Conservation (phyloP, 2,329 filamentous ascomycete genomes). For the Beauveria asiatica region DNA sequence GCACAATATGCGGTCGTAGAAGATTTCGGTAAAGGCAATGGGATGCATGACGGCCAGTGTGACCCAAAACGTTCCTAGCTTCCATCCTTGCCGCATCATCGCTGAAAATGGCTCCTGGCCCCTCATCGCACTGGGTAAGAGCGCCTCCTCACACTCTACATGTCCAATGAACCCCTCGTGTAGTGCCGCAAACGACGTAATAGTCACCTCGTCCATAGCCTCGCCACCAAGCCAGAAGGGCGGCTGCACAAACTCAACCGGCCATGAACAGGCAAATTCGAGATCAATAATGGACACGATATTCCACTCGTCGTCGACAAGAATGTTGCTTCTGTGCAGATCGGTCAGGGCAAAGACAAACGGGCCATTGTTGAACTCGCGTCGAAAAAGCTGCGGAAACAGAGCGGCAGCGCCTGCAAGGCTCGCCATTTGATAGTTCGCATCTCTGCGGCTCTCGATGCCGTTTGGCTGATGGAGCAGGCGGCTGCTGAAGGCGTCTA, state of each 20-base stretch:
- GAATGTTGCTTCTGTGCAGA: slow-evolving; percentile 26
- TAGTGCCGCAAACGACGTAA: neutral
- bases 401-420: slow-evolving; percentile 12
- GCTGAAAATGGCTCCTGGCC: slow-evolving; percentile 9
- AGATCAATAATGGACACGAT: slow-evolving; percentile 24
- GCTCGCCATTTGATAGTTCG: slow-evolving; percentile 13
- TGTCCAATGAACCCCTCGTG: slow-evolving; percentile 9
- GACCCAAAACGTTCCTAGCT: slow-evolving; percentile 12
- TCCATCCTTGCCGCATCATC: slow-evolving; percentile 13
- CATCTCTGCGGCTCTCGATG: slow-evolving; percentile 12
- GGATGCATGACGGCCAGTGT: slow-evolving; percentile 12
- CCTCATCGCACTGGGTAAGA: neutral
- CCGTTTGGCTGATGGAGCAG: slow-evolving; percentile 16
- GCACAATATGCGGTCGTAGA: slow-evolving; percentile 12
- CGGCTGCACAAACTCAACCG: slow-evolving; percentile 18
- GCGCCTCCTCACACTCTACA: slow-evolving; percentile 5
- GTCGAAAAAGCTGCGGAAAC: slow-evolving; percentile 16
- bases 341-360: slow-evolving; percentile 23
- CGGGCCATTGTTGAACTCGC: slow-evolving; percentile 17
- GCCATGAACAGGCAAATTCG: slow-evolving; percentile 24
- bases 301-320: slow-evolving; percentile 26
- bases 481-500: slow-evolving; percentile 14
- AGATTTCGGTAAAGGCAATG: slow-evolving; percentile 12
- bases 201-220: slow-evolving; percentile 10
- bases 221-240: slow-evolving; percentile 25